Conservation (phyloP, 345 rosid species). For the Camelina neglecta region DNA sequence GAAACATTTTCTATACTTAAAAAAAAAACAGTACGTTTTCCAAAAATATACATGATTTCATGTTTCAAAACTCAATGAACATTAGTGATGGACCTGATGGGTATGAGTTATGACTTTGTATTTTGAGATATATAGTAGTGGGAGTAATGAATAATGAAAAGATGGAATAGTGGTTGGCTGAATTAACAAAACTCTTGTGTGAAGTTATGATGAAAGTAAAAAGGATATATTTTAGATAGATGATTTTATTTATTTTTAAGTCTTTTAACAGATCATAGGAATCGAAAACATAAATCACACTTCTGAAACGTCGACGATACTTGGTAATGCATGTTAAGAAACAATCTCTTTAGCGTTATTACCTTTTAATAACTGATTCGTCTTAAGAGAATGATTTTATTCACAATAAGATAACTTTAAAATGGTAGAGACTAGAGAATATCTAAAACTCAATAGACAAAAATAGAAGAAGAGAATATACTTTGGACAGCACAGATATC, state of each 20-base stretch:
- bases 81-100: neutral
- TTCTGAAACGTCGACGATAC: too few species aligned
- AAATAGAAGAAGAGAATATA: slow-evolving; percentile 27
- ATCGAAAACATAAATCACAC: too few species aligned
- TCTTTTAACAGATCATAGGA: too few species aligned
- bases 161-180: neutral
- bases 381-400: neutral
- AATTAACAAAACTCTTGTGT: neutral
- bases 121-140: neutral
- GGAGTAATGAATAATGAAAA: neutral
- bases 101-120: neutral
- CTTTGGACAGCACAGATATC: slow-evolving; percentile 17
- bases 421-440: slow-evolving; percentile 24
- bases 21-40: neutral
- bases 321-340: too few species aligned
- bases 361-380: neutral
- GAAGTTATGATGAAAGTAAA: neutral
- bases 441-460: slow-evolving; percentile 1
- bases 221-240: too few species aligned
- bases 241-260: too few species aligned
- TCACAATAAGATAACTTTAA: slow-evolving; percentile 7
- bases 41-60: neutral
- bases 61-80: neutral
- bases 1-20: neutral
- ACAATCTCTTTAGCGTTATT: neutral